phyloP scores from a whole-genome alignment of 1,284 basidiomycete genomes.

The Austroboletus novae-zelandiae region DNA sequence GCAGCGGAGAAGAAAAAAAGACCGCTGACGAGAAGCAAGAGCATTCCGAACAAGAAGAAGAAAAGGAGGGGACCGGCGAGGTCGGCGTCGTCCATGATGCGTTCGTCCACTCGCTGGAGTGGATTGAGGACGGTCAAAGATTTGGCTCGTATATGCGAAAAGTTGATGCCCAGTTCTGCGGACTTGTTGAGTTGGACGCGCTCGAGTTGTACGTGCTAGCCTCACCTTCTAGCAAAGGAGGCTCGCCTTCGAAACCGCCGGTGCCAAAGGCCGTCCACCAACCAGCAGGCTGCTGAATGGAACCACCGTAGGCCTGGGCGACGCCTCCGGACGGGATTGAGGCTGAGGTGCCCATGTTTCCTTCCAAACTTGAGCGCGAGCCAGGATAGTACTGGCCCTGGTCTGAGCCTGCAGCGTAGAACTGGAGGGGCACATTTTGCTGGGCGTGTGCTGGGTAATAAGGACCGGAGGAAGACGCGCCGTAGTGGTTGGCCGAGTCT shows the following conservation, averaged over 20 bases:
- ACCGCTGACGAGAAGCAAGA: slow-evolving; percentile 82
- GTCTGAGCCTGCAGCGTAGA: slow-evolving; percentile 59
- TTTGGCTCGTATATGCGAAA: slow-evolving; percentile 92
- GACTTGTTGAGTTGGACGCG: not conserved
- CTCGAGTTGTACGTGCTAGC: slow-evolving; percentile 5
- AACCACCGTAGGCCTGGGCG: slow-evolving; percentile 59
- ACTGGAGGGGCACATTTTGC: slow-evolving; percentile 66
- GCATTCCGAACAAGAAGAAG: slow-evolving; percentile 90
- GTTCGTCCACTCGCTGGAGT: slow-evolving; percentile 81
- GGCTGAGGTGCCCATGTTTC: slow-evolving; percentile 59
- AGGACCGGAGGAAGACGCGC: slow-evolving; percentile 48
- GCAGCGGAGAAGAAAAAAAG: not conserved
- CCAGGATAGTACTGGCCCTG: slow-evolving; percentile 62
- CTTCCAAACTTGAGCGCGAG: slow-evolving; percentile 71
- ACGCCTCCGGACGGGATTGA: slow-evolving; percentile 46
- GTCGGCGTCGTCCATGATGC: slow-evolving; percentile 99
- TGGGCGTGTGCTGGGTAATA: slow-evolving; percentile 53
- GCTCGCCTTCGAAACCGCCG: slow-evolving; percentile 93
- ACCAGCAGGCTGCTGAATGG: slow-evolving; percentile 60
- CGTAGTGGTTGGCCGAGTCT: slow-evolving; percentile 51
- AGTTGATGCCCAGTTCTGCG: slow-evolving; percentile 95
- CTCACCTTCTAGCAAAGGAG: slow-evolving; percentile 87
- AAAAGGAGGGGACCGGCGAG: slow-evolving; percentile 96
- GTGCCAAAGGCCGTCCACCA: slow-evolving; percentile 98
- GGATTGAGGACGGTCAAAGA: slow-evolving; percentile 96